phyloP scores from a whole-genome alignment of 345 rosid genomes.

The Heritiera littoralis region DNA sequence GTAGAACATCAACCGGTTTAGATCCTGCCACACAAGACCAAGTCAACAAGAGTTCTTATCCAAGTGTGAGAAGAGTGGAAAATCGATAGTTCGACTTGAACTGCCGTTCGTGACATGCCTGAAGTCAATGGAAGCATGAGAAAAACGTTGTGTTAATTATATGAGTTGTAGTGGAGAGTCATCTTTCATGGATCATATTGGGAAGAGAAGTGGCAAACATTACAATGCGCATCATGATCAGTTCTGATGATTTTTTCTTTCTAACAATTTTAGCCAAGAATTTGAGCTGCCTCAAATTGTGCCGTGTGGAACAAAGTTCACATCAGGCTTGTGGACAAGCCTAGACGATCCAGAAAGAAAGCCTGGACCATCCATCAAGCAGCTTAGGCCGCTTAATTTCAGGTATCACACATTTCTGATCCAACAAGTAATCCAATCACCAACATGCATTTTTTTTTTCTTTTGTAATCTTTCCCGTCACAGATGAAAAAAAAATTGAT shows the following conservation, averaged over 20 bases:
- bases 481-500: background rate
- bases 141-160: background rate
- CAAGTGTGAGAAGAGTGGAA: no score
- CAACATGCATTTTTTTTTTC: background rate
- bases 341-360: background rate
- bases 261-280: background rate
- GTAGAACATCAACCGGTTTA: no score
- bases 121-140: background rate
- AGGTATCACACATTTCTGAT: background rate
- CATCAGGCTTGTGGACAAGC: background rate
- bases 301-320: background rate
- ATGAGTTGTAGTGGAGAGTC: background rate
- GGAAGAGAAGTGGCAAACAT: conserved; percentile 9
- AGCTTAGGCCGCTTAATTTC: background rate
- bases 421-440: background rate
- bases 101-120: background rate
- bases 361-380: background rate
- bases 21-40: no score
- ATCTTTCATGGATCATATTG: background rate
- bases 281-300: background rate
- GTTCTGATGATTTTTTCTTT: background rate
- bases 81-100: no score
- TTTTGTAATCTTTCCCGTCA: no score
- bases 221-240: background rate
- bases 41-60: no score